phyloP scores from a whole-genome alignment of 1,284 basidiomycete species.

The Neonothopanus nambi region DNA sequence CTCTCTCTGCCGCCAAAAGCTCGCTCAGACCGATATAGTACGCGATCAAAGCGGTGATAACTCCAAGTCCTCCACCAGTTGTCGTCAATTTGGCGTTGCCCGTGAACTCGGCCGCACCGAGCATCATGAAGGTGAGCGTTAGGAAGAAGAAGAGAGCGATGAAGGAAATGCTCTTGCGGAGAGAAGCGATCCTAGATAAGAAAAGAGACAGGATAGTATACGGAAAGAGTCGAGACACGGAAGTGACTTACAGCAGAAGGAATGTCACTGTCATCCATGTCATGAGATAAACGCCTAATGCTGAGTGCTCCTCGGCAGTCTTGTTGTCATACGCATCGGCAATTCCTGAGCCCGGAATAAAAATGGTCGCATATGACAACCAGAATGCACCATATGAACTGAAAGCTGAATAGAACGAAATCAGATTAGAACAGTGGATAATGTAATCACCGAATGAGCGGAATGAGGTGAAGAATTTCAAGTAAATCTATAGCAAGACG shows the following conservation, averaged over 20 bases:
- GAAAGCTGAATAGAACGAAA: conserved; percentile 59
- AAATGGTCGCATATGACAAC: conserved; percentile 72
- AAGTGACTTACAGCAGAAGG: conserved; percentile 51
- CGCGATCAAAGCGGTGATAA: conserved; percentile 64
- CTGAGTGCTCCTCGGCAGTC: conserved; percentile 47
- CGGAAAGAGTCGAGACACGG: conserved; percentile 21
- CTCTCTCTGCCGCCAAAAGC: conserved; percentile 52
- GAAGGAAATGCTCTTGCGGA: conserved; percentile 69
- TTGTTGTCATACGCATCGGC: conserved; percentile 43
- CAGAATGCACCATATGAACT: conserved; percentile 84
- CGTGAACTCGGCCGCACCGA: conserved; percentile 49
- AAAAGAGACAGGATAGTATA: conserved; percentile 52
- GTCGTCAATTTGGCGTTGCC: conserved; percentile 25
- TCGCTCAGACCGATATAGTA: conserved; percentile 69
- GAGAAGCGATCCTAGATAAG: conserved; percentile 51
- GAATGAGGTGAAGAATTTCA: neutral
- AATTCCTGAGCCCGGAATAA: conserved; percentile 67
- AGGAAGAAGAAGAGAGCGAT: conserved; percentile 76
- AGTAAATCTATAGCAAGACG: neutral
- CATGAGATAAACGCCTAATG: conserved; percentile 67
- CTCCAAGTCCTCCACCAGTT: conserved; percentile 58
- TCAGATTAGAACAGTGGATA: neutral
- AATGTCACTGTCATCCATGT: conserved; percentile 75
- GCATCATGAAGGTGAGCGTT: conserved; percentile 59
- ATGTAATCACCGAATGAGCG: neutral